Conservation (phyloP, 2,329 filamentous ascomycete species). For the Fusarium citri region DNA sequence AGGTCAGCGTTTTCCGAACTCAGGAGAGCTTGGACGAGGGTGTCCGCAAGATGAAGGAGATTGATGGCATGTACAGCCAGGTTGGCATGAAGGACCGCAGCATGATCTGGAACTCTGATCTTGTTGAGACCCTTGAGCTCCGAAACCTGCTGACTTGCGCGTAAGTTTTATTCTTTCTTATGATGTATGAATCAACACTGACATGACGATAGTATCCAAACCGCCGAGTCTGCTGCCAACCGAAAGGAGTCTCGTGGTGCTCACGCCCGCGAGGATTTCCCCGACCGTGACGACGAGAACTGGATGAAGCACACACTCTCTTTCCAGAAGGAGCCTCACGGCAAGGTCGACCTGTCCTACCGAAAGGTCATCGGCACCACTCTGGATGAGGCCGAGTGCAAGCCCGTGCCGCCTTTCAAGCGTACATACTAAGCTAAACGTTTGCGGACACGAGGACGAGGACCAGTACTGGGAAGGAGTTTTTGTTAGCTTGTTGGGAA, state of each 20-base stretch:
- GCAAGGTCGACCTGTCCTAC: slow-evolving; percentile 87
- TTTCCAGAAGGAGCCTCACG: slow-evolving; percentile 94
- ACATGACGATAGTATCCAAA: slow-evolving; percentile 75
- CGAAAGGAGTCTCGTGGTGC: slow-evolving; percentile 98
- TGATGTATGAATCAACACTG: slow-evolving; percentile 5
- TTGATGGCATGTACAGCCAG: slow-evolving; percentile 82
- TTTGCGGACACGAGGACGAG: slow-evolving; percentile 16
- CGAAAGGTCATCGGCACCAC: slow-evolving; percentile 84
- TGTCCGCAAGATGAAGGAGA: slow-evolving; percentile 86
- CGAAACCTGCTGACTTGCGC: slow-evolving; percentile 97
- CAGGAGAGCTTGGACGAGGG: slow-evolving; percentile 94
- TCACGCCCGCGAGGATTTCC: slow-evolving; percentile 96
- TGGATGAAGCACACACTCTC: slow-evolving; percentile 99
- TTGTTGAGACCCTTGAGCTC: slow-evolving; percentile 95
- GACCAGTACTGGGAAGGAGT: slow-evolving; percentile 29
- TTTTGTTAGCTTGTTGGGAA: slow-evolving; percentile 45
- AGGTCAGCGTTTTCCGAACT: slow-evolving; percentile 96
- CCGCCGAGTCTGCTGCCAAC: slow-evolving; percentile 88
- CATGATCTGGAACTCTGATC: slow-evolving; percentile 99
- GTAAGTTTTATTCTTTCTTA: slow-evolving; percentile 64
- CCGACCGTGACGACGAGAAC: slow-evolving; percentile 92
- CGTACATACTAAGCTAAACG: slow-evolving; percentile 82
- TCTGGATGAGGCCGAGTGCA: slow-evolving; percentile 95
- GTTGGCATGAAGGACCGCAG: slow-evolving; percentile 97
- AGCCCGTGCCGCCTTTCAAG: slow-evolving; percentile 96